Evolutionary conservation across 768 basidiomycete species (phyloP).

Genomic region (Phylloporus rhodoxanthus): DNA sequence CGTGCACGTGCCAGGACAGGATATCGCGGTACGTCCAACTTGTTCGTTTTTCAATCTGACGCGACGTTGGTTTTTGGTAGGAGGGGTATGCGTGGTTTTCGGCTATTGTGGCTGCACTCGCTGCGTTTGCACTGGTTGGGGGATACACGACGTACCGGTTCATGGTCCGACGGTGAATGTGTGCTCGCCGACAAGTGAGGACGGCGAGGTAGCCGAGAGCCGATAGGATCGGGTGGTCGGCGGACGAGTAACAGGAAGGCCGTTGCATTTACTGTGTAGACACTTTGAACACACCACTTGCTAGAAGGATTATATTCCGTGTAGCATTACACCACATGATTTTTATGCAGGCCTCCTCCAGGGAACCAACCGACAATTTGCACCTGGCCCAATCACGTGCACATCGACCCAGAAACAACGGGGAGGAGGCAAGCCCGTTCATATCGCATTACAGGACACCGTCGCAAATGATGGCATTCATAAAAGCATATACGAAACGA

Average conservation of each 20-base stretch:
- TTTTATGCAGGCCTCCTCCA: no score
- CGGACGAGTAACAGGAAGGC: no score
- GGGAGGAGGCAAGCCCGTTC: not conserved
- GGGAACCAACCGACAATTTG: no score
- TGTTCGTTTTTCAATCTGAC: not conserved
- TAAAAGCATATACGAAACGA: not conserved
- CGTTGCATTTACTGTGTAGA: not conserved
- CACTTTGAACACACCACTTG: not conserved
- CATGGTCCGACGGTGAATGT: constrained; percentile 45
- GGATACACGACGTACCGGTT: constrained; percentile 76
- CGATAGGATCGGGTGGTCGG: no score
- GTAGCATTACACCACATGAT: not conserved
- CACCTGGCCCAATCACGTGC: not conserved
- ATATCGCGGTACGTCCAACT: constrained; percentile 34
- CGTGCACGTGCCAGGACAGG: constrained; percentile 91
- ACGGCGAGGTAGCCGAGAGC: not conserved
- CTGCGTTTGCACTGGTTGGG: constrained; percentile 76
- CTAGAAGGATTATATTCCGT: not conserved
- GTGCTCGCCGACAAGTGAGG: no score
- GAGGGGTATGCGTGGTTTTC: constrained; percentile 77
- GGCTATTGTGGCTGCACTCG: constrained; percentile 75
- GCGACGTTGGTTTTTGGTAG: not conserved
- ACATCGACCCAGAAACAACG: not conserved
- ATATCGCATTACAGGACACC: not conserved
- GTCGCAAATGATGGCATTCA: not conserved